These are phyloP conservation scores for Bryoerythrophyllum caledonicum DNA, from an alignment of 225 moss, liverwort and hornwort species.

Conservation along the genomic window DNA sequence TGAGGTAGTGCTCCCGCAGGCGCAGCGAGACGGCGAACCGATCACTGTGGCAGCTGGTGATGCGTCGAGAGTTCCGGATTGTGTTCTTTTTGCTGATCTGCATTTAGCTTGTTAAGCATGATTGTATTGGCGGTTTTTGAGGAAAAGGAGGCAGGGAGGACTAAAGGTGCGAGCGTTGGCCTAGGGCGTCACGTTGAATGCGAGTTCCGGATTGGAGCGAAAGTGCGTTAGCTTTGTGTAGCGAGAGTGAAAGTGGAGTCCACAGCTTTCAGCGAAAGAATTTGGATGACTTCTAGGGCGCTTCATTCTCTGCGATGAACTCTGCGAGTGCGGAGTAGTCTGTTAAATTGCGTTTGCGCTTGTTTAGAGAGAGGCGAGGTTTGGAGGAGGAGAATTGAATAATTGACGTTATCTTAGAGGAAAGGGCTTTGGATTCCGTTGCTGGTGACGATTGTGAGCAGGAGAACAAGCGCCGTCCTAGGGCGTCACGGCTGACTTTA, in stretches of 20 bases:
- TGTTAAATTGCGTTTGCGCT: background rate
- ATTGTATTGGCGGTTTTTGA: too few relatives aligned
- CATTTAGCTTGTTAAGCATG: too few relatives aligned
- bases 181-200: too few relatives aligned
- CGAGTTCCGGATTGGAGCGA: slow-evolving; percentile 10
- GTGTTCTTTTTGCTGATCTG: too few relatives aligned
- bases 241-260: too few relatives aligned
- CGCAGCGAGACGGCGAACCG: slow-evolving; percentile 10
- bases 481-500: background rate
- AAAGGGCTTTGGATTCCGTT: slow-evolving; percentile 10
- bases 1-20: slow-evolving; percentile 21
- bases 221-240: too few relatives aligned
- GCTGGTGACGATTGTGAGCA: background rate
- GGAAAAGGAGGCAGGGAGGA: too few relatives aligned
- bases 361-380: slow-evolving; percentile 13
- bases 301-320: background rate
- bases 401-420: background rate
- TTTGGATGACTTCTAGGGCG: too few relatives aligned
- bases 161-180: background rate
- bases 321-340: slow-evolving; percentile 8
- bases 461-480: background rate
- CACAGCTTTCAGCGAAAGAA: too few relatives aligned
- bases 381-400: slow-evolving; percentile 20
- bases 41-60: too few relatives aligned
- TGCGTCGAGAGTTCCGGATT: too few relatives aligned